These are phyloP conservation scores for Rugosomyces carneus DNA, from an alignment of 1,284 basidiomycete species.

Conservation along the genomic window DNA sequence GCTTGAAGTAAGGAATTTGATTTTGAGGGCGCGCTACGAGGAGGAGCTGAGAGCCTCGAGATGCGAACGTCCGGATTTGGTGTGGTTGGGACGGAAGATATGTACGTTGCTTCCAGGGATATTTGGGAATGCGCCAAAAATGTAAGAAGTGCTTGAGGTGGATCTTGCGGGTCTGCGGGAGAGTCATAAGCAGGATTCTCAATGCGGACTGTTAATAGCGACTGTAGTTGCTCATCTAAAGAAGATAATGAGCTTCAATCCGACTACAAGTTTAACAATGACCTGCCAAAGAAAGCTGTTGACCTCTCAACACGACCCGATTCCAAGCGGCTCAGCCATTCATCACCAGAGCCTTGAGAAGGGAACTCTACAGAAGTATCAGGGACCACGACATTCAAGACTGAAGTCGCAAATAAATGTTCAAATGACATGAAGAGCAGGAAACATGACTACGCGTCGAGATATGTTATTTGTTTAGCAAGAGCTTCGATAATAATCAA, in stretches of 20 bases:
- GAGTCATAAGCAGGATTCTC: conserved; percentile 32
- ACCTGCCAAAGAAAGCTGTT: conserved; percentile 72
- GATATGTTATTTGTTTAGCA: background rate
- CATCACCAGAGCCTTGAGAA: conserved; percentile 35
- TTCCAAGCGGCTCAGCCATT: conserved; percentile 49
- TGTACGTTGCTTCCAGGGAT: conserved; percentile 76
- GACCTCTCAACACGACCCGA: conserved; percentile 38
- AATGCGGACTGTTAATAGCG: conserved; percentile 54
- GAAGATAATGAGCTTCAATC: conserved; percentile 20
- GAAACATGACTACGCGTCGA: too few species aligned
- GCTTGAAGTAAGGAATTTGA: conserved; percentile 23
- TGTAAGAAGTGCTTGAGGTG: conserved; percentile 51
- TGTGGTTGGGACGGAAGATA: conserved; percentile 43
- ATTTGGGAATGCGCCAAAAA: conserved; percentile 72
- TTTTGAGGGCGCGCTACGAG: conserved; percentile 38
- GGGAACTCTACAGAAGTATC: conserved; percentile 59
- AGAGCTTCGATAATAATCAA: background rate
- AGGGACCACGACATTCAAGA: conserved; percentile 62
- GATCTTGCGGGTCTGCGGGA: conserved; percentile 32
- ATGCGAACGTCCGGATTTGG: conserved; percentile 28
- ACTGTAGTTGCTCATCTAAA: conserved; percentile 61
- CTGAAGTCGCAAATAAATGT: conserved; percentile 56
- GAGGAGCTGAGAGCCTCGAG: conserved; percentile 41
- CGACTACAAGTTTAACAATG: conserved; percentile 11
- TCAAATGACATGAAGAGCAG: conserved; percentile 45